Evolutionary conservation across 345 rosid species (phyloP).

Genomic region (Nasturtium officinale): DNA sequence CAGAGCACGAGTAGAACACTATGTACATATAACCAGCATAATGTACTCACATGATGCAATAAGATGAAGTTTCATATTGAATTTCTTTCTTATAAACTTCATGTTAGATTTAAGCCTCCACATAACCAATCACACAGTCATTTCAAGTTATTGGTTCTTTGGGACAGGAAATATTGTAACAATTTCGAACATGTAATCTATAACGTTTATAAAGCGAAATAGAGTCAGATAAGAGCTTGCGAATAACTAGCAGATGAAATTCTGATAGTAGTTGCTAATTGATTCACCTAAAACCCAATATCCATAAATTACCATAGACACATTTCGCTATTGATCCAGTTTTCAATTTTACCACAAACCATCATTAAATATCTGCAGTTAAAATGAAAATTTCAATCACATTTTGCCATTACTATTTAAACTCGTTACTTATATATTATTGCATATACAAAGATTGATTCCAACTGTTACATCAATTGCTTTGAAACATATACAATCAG

Average conservation of each 20-base stretch:
- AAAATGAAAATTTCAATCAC: neutral
- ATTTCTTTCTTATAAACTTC: neutral
- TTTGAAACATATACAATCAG: constrained; percentile 14
- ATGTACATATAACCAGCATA: neutral
- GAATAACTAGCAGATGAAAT: neutral
- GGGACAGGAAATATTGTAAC: neutral
- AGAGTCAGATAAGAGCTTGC: neutral
- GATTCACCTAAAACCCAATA: constrained; percentile 4
- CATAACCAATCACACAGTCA: neutral
- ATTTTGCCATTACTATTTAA: constrained; percentile 13
- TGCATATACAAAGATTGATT: constrained; percentile 15
- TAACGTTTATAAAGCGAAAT: neutral
- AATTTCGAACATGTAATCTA: neutral
- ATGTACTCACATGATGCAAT: neutral
- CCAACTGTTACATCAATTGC: constrained; percentile 3
- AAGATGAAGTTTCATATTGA: neutral
- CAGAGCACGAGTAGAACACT: neutral
- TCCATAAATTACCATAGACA: constrained; percentile 10
- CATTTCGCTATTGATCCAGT: neutral
- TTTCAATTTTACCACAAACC: neutral
- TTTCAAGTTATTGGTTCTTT: neutral
- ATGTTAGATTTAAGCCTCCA: neutral
- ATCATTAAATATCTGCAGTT: neutral
- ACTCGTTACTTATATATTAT: neutral
- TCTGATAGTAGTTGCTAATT: neutral